These are phyloP conservation scores for Rosa multiflora DNA, from an alignment of 306 rosid species.

Conservation along the genomic window DNA sequence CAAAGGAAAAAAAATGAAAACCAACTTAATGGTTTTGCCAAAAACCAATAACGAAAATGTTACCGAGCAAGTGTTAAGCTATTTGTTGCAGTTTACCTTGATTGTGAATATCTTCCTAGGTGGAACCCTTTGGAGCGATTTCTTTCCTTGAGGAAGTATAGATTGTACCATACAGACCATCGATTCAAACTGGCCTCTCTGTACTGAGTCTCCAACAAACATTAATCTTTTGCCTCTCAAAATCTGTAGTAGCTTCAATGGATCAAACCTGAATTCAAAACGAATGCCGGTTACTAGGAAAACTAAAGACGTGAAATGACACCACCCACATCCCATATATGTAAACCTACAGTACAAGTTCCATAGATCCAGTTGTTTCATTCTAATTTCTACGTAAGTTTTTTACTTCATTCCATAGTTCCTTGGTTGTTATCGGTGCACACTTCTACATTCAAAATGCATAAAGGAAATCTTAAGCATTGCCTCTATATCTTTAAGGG, in stretches of 20 bases:
- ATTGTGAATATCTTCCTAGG: slow-evolving; percentile 79
- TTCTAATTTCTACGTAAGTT: neutral
- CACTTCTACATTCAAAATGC: too few relatives aligned
- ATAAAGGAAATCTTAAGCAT: too few relatives aligned
- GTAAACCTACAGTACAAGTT: neutral
- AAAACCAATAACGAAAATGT: neutral
- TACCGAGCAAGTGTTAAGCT: neutral
- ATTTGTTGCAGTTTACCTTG: slow-evolving; percentile 41
- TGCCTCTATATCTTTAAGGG: neutral
- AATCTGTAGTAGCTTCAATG: slow-evolving; percentile 72
- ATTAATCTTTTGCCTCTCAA: slow-evolving; percentile 74
- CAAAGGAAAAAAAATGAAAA: neutral
- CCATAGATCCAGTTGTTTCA: neutral
- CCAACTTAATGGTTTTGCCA: neutral
- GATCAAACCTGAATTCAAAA: slow-evolving; percentile 59
- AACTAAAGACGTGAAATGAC: neutral
- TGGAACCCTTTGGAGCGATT: slow-evolving; percentile 69
- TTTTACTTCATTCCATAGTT: neutral
- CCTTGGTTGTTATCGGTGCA: neutral
- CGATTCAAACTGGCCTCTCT: slow-evolving; percentile 88
- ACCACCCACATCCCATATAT: neutral
- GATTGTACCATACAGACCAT: slow-evolving; percentile 83
- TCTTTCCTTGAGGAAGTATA: slow-evolving; percentile 69
- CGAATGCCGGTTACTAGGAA: slow-evolving; percentile 1
- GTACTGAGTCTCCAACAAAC: slow-evolving; percentile 89